Evolutionary conservation across 176 grass and related monocot species (phyloP).

Genomic region (Alopecurus myosuroides): DNA sequence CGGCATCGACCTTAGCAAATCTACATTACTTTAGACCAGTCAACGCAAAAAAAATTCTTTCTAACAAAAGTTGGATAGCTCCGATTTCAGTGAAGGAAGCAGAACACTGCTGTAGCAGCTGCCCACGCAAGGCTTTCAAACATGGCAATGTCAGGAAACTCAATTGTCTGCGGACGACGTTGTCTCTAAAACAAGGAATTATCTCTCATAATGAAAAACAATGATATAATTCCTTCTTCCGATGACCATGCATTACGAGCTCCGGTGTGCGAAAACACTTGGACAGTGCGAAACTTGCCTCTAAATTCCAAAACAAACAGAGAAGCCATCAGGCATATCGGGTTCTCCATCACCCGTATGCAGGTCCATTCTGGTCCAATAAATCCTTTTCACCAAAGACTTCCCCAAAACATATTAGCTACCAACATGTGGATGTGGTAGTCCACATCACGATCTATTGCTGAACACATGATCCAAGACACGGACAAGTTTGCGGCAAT

Average conservation of each 20-base stretch:
- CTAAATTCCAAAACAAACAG: neutral
- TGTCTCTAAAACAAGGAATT: neutral
- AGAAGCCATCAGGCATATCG: neutral
- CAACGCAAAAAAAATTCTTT: neutral
- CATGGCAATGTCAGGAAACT: neutral
- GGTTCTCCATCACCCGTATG: neutral
- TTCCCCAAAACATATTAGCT: neutral
- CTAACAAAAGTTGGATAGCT: neutral
- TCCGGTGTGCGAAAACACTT: neutral
- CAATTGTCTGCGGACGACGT: neutral
- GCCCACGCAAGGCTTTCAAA: neutral
- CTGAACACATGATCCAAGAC: neutral
- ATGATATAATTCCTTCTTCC: neutral
- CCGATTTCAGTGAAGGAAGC: neutral
- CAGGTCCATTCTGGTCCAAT: neutral
- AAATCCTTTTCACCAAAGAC: neutral
- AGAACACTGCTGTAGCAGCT: neutral
- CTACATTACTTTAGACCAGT: neutral
- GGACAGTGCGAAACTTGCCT: neutral
- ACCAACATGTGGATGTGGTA: neutral
- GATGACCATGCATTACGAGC: neutral
- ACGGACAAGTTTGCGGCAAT: too few relatives aligned
- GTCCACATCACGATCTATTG: neutral
- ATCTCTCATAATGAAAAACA: neutral
- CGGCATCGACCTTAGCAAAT: neutral